Evolutionary conservation across 345 rosid species (phyloP), one percentile per base, ranked within the genome.

Genomic region (Bruguiera gymnorhiza): DNA sequence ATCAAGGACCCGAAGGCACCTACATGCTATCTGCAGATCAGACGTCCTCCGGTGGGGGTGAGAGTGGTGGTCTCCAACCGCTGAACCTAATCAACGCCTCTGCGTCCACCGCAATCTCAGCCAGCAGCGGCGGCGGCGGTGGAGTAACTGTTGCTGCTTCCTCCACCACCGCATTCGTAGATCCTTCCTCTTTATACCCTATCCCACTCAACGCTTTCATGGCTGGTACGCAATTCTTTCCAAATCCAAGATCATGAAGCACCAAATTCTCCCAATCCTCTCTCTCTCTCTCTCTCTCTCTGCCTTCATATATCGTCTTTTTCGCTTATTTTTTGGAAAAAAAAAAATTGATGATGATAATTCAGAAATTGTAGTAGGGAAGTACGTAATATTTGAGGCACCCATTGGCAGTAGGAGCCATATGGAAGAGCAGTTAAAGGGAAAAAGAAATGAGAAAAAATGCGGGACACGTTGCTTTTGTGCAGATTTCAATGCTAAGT

Each of bases 221-320:
- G 82, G 85, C 86, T 63, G 89, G 90, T 83, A 85, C 89, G 86
- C 90, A 83, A 78, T 86, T 88, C 85, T 88, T 85, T 77, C 86
- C 85, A 13, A 82, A 79, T 56, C 77, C 89, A 65, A 77, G 88
- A 70, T 78, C 85, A 58, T 81, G 76, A 79, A 68, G 29, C 60
- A 11, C 62, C 21, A 37, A 54, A 55, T 60, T 62, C 65, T 67
- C 19, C 46, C 32, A 15, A 46, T 23, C 29, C 16, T 37, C 46
- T 27, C 24, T 19, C 27, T 70, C 61, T 29, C 76, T 16, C 74
- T 64, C 27, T 70, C 61, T 29, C 76, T 16, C 74, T 64, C 27
- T 15, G 46, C 50, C 15, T 13, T 13, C 61, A 43, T 13, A 65
- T 52, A 43, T 65, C 70, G 39, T 71, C 60, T 10, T 56, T 24